Evolutionary conservation across 176 grass and related monocot species (phyloP), one percentile per base, ranked within the genome.

Genomic region (Tillandsia fasciculata): DNA sequence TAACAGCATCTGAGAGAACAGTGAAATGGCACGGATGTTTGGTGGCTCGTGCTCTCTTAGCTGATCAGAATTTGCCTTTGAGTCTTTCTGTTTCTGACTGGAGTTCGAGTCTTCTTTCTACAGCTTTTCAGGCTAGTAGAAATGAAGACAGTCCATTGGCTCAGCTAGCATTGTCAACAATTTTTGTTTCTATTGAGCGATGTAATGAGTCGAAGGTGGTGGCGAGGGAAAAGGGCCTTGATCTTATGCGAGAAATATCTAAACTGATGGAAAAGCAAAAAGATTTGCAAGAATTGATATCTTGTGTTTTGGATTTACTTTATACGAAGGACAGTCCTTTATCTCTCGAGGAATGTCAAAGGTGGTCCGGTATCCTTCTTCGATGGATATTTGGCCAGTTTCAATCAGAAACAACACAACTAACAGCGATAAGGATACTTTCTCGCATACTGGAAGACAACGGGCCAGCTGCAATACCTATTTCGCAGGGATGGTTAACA

Each of bases 401-500:
- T 83, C 87, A 81, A 52, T 83, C 86, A 68, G 72, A 85, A 66
- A 77, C 54, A 71, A 97, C 90, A 70, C 75, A 79, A 66, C 59
- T 78, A 42, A 87, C 82, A 26, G 79, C 88, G 72, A 79, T 88
- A 18, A 83, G 86, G 85, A 92, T 90, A 54, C 93, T 97, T 73
- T 92, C 88, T 69, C 78, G 63, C 79, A 90, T 92, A 72, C 84
- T 97, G 73, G 86, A 92, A 49, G 86, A 92, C 63, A 85, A 89
- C 69, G 93, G 93, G 10, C 89, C 86, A 77, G 24, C 81, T 72
- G 85, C 86, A 13, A 76, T 96, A 73, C 93, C 93, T 5, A 84
- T 96, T 96, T 96, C 93, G 57, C 93, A 92, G 75, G 93, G 93
- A 76, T 96, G 93, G 93, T 85, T 96, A 78, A 79, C 83, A 72